phyloP scores from a whole-genome alignment of 2,329 filamentous ascomycete species.

The Teratosphaeria viscida region DNA sequence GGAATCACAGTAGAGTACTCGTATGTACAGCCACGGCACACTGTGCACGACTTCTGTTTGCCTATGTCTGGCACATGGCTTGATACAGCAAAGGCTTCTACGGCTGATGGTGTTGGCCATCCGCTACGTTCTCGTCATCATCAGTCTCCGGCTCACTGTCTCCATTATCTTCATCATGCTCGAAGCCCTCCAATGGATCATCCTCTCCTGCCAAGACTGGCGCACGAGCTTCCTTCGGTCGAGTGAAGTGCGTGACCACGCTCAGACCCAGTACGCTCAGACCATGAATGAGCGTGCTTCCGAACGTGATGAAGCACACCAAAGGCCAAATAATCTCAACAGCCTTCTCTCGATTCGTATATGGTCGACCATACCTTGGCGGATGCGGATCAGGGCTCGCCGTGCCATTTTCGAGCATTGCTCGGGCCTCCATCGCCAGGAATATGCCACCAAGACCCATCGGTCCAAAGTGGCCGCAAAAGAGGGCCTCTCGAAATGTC shows the following conservation, averaged over 20 bases:
- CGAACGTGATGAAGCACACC: slow-evolving; percentile 44
- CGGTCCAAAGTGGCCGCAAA: slow-evolving; percentile 47
- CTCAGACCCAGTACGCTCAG: slow-evolving; percentile 43
- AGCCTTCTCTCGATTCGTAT: slow-evolving; percentile 26
- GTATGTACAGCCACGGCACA: neutral
- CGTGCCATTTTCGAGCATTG: slow-evolving; percentile 41
- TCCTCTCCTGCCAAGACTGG: slow-evolving; percentile 40
- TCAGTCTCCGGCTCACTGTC: slow-evolving; percentile 20
- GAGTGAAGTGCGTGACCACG: slow-evolving; percentile 37
- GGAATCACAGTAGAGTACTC: neutral
- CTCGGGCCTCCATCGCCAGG: slow-evolving; percentile 45
- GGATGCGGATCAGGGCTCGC: slow-evolving; percentile 37
- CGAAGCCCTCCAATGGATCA: slow-evolving; percentile 41
- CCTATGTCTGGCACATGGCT: neutral
- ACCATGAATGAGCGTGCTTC: slow-evolving; percentile 45
- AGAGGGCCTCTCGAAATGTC: slow-evolving; percentile 43
- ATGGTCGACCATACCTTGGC: slow-evolving; percentile 25
- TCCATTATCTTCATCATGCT: slow-evolving; percentile 32
- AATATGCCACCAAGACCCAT: slow-evolving; percentile 49
- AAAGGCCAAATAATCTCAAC: slow-evolving; percentile 44
- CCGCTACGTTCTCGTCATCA: neutral
- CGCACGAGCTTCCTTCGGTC: slow-evolving; percentile 38
- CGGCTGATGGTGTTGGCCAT: neutral
- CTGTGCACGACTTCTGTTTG: neutral
- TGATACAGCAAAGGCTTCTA: neutral